Evolutionary conservation across 2,329 filamentous ascomycete genomes (phyloP), one percentile per base, ranked within the genome.

Genomic region (Cadophora sp.): DNA sequence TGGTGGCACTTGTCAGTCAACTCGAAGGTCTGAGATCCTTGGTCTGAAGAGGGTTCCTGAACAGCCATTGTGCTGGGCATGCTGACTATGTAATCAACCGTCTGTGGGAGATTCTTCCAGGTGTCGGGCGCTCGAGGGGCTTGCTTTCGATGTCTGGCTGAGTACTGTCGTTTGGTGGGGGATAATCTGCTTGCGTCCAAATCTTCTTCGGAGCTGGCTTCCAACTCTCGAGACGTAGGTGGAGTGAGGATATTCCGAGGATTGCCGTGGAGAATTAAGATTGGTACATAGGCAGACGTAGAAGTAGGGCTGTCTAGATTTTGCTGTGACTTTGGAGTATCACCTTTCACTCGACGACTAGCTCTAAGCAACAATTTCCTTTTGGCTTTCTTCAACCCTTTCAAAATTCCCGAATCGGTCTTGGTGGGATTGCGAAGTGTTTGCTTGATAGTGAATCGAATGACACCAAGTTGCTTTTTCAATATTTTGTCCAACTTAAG

Each of bases 1-100:
- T 97, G 93, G 73, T 92, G 87, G 72, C 91, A 92, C 41, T 88
- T 81, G 67, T 86, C 84, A 1, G 87, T 90, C 61, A 89, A 80
- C 20, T 60, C 51, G 20, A 65, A 68, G 33, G 27, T 45, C 20
- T 62, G 55, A 7, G 56, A 24, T 43, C 22, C 20, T 14, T 33
- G 27, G 7, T 45, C 58, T 13, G 11, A 8, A 4, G 22, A 8
- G 2, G 61, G 1, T 8, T 55, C 41, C 18, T 55, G 33, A 8
- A 58, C 33, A 20, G 24, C 61, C 50, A 24, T 41, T 53, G 11
- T 14, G 14, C 13, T 62, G 11, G 30, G 27, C 20, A 47, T 60
- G 18, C 4, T 45, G 33, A 30, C 14, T 39, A 45, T 30, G 14
- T 30, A 4, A 55, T n/a, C 22, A 3, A 16, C 9, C 4, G 20